phyloP scores from a whole-genome alignment of 2,329 filamentous ascomycete species.

The Paecilomyces dactylethromorphus region DNA sequence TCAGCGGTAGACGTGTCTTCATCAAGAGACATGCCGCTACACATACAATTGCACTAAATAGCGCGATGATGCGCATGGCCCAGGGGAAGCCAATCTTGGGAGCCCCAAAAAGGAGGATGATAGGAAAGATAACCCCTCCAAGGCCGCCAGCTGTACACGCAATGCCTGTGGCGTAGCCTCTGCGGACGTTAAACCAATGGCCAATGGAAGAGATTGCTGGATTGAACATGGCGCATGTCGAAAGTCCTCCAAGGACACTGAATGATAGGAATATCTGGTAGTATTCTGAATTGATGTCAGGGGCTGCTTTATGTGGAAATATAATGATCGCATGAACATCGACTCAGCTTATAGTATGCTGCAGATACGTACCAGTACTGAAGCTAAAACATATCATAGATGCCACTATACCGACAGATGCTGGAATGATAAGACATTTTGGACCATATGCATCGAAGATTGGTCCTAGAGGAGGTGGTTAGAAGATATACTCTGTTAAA shows the following conservation, averaged over 20 bases:
- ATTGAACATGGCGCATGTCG: conserved; percentile 23
- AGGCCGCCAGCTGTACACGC: conserved; percentile 28
- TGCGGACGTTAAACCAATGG: conserved; percentile 27
- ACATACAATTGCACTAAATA: conserved; percentile 15
- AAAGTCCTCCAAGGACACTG: conserved; percentile 27
- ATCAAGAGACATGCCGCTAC: conserved; percentile 13
- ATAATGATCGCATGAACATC: neutral
- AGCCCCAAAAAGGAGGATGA: conserved; percentile 22
- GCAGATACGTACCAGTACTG: neutral
- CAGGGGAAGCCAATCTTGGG: conserved; percentile 25
- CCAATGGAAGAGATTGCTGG: conserved; percentile 22
- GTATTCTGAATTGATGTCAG: conserved; percentile 17
- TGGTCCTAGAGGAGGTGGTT: conserved; percentile 15
- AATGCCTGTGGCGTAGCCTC: conserved; percentile 27
- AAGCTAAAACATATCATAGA: conserved; percentile 20
- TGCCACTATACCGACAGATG: conserved; percentile 21
- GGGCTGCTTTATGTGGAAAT: conserved; percentile 13
- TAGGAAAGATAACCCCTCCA: conserved; percentile 28
- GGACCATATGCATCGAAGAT: conserved; percentile 33
- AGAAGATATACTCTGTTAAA: neutral
- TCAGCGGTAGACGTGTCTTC: conserved; percentile 15
- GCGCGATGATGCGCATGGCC: conserved; percentile 23
- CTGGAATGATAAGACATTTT: conserved; percentile 20
- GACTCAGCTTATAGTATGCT: neutral
- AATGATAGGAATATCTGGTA: conserved; percentile 33